These are phyloP conservation scores for Silene noctiflora DNA, from an alignment of 179 eudicot genomes.

Conservation along the genomic window DNA sequence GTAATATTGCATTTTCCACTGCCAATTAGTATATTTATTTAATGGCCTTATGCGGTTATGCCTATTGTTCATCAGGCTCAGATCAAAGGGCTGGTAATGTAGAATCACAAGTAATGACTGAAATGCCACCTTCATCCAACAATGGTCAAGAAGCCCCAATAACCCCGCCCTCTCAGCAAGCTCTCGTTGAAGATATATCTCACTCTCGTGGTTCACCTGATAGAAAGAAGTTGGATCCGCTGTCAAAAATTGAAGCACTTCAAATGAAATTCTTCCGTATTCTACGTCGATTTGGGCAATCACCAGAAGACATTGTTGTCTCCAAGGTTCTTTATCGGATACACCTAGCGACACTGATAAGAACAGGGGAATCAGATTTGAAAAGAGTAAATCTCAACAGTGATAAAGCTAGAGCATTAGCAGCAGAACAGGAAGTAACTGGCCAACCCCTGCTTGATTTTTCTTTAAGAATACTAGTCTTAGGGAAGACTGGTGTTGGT, in stretches of 20 bases:
- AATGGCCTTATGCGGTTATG: conserved; percentile 17
- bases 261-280: conserved; percentile 68
- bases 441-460: conserved; percentile 62
- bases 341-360: conserved; percentile 77
- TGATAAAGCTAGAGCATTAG: conserved; percentile 60
- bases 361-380: conserved; percentile 78
- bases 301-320: conserved; percentile 64
- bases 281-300: conserved; percentile 55
- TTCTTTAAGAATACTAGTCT: conserved; percentile 59
- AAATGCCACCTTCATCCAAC: conserved; percentile 31
- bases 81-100: conserved; percentile 27
- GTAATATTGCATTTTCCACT: background rate
- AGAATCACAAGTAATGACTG: conserved; percentile 36
- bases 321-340: conserved; percentile 85
- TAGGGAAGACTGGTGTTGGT: conserved; percentile 93
- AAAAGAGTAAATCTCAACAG: conserved; percentile 62
- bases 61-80: conserved; percentile 33
- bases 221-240: conserved; percentile 49
- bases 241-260: conserved; percentile 65
- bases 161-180: conserved; percentile 34
- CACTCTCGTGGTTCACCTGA: conserved; percentile 23
- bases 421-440: conserved; percentile 59
- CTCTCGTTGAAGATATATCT: conserved; percentile 32
- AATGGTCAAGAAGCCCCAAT: conserved; percentile 35
- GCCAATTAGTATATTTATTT: background rate